Evolutionary conservation across 208 protist species (phyloP), one percentile per base, ranked within the genome.

Genomic region (Phytomonas sp.): DNA sequence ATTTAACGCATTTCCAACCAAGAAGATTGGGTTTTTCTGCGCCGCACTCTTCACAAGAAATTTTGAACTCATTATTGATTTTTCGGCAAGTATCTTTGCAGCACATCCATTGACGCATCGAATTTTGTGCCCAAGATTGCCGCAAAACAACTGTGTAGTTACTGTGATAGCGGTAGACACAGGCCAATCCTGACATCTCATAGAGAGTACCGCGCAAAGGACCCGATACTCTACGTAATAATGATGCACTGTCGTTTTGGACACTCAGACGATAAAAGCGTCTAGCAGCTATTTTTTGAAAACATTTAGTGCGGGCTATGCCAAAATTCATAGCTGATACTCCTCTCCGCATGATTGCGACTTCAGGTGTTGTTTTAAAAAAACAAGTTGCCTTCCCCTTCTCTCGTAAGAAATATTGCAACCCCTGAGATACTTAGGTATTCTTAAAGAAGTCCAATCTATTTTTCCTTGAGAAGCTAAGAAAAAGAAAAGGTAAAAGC

Each of bases 31-130:
- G 87, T 71, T 96, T 93, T 15, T 61, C 74, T 0, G 66, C 71
- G 4, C 78, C 75, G 65, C 90, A 96, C 29, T 30, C 66, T 59
- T 85, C 83, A 60, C 90, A 96, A 34, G 77, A 26, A 9, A 36
- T 29, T 6, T 61, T 64, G 15, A 30, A 59, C 60, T 70, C 68
- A 17, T n/a, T 31, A 68, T 89, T 96, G 13, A 93, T 75, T 17
- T 68, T 43, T 32, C 83, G 87, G 51, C 90, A 96, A 59, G 78
- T 78, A 63, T 80, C 68, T 60, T 85, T 87, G 20, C 77, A 32
- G 75, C 90, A 96, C 90, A 96, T 96, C 88, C 90, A 96, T 23
- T 71, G 76, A 8, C 90, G 81, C 67, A 76, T 70, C 15, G 34
- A 61, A 34, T 80, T 73, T 9, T 56, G 28, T 29, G 76, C 69